phyloP scores from a whole-genome alignment of 2,329 filamentous ascomycete genomes.

The Akanthomyces dipterigenus region DNA sequence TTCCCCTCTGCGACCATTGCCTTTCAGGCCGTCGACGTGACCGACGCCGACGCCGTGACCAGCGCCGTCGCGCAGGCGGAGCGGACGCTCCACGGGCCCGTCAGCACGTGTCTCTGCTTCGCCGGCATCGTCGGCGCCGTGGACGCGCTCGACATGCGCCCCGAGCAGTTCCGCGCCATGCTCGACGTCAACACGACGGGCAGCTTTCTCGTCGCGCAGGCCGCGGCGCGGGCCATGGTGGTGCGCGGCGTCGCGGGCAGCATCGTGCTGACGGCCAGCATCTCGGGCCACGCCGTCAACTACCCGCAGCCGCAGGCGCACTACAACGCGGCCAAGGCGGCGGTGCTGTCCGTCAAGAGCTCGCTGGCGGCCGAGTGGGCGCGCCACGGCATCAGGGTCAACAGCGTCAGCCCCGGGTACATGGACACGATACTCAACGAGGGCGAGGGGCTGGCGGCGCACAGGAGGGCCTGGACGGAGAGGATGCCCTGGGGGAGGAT shows the following conservation, averaged over 20 bases:
- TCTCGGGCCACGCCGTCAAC: slow-evolving; percentile 48
- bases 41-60: background rate
- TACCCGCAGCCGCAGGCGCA: slow-evolving; percentile 50
- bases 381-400: slow-evolving; percentile 61
- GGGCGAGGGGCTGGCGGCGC: slow-evolving; percentile 49
- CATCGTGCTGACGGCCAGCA: slow-evolving; percentile 61
- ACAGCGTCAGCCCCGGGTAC: slow-evolving; percentile 65
- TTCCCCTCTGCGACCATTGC: background rate
- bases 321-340: slow-evolving; percentile 69
- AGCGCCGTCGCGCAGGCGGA: background rate
- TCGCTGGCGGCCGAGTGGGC: slow-evolving; percentile 70
- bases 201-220: slow-evolving; percentile 60
- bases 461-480: slow-evolving; percentile 48
- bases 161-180: slow-evolving; percentile 48
- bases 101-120: slow-evolving; percentile 1
- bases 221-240: slow-evolving; percentile 44
- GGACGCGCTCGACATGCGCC: background rate
- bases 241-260: slow-evolving; percentile 44
- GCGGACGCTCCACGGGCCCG: background rate
- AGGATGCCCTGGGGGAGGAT: slow-evolving; percentile 60
- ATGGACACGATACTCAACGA: slow-evolving; percentile 73
- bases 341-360: slow-evolving; percentile 54
- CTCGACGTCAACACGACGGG: slow-evolving; percentile 65
- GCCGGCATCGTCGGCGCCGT: background rate
- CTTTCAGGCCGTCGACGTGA: slow-evolving; percentile 1